phyloP scores from a whole-genome alignment of 345 rosid species.

The Viola odorata region DNA sequence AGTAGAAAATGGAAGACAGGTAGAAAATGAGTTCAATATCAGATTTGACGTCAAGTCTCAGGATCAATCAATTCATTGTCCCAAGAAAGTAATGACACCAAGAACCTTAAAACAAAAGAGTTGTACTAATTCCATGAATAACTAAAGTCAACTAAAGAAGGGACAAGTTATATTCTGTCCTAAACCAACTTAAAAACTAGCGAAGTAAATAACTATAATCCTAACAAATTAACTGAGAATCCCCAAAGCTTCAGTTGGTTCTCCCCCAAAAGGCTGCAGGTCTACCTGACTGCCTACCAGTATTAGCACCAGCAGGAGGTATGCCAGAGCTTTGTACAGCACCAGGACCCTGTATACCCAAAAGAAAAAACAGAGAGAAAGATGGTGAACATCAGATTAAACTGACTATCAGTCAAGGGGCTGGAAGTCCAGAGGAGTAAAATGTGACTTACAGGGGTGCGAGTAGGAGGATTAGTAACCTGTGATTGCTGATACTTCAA shows the following conservation, averaged over 20 bases:
- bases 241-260: not conserved
- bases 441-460: slow-evolving; percentile 43
- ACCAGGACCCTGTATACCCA: slow-evolving; percentile 49
- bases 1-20: not conserved
- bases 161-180: not conserved
- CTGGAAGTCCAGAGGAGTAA: slow-evolving; percentile 1
- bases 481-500: slow-evolving; percentile 85
- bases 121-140: no score
- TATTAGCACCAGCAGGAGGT: slow-evolving; percentile 49
- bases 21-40: not conserved
- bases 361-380: not conserved
- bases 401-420: slow-evolving; percentile 10
- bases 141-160: not conserved
- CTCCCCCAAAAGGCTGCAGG: not conserved
- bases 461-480: slow-evolving; percentile 58
- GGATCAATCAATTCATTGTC: not conserved
- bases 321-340: slow-evolving; percentile 74
- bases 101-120: not conserved
- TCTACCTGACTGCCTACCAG: slow-evolving; percentile 62
- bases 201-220: not conserved
- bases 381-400: not conserved
- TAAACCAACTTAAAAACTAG: not conserved
- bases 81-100: not conserved
- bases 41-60: not conserved
- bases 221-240: not conserved